Evolutionary conservation across 2,329 filamentous ascomycete genomes (phyloP).

Genomic region (Apiospora rasikravindrae): DNA sequence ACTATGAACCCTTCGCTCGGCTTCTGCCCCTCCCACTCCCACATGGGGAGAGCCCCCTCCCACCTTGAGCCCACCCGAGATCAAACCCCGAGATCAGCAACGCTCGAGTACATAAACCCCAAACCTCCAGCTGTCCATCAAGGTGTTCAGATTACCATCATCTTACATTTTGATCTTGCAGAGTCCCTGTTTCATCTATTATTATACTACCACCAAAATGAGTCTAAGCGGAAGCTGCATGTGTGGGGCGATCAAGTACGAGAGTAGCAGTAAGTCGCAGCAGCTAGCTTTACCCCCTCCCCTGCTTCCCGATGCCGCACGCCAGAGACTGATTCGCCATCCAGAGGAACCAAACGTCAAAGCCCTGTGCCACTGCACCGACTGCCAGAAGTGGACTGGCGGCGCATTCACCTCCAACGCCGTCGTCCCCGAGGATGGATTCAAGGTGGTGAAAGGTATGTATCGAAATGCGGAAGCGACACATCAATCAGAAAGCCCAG

Average conservation of each 20-base stretch:
- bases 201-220: not conserved
- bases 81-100: slow-evolving; percentile 1
- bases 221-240: slow-evolving; percentile 5
- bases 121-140: not conserved
- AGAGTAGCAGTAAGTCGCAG: not conserved
- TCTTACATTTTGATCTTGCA: no score
- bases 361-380: slow-evolving; percentile 10
- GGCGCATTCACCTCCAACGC: slow-evolving; percentile 61
- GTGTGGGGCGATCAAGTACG: slow-evolving; percentile 4
- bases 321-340: not conserved
- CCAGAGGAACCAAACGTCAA: not conserved
- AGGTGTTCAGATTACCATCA: no score
- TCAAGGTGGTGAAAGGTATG: slow-evolving; percentile 55
- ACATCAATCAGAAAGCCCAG: not conserved
- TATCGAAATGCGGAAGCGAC: not conserved
- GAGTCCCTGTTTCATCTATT: not conserved
- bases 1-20: not conserved
- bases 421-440: slow-evolving; percentile 51
- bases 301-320: not conserved
- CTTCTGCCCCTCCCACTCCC: not conserved
- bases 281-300: not conserved
- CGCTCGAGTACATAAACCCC: not conserved
- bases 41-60: not conserved
- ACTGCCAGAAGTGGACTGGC: slow-evolving; percentile 48
- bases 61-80: not conserved